A percentile compares a stretch with the other conserved stretches of the same genome.
phyloP scores from a whole-genome alignment of 176 grass and related monocot species.

The Paspalum vaginatum region DNA sequence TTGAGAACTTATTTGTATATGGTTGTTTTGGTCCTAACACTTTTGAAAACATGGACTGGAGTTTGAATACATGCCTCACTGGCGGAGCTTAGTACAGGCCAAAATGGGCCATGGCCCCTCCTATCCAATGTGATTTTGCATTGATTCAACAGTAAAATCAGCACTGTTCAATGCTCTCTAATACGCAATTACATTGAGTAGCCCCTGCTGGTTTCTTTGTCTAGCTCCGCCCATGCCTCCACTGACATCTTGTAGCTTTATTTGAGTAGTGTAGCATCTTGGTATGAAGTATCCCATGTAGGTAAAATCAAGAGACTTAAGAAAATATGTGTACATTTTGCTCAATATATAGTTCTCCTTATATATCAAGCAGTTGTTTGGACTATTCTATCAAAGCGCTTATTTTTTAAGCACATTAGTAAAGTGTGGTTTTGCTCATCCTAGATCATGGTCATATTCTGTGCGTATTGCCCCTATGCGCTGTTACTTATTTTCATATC shows the following conservation, averaged over 20 bases:
- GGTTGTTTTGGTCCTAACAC: constrained; percentile 1
- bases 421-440: neutral
- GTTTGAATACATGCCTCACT: constrained; percentile 13
- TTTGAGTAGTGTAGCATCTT: constrained; percentile 7
- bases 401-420: neutral
- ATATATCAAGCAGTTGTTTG: neutral
- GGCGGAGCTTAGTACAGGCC: too few relatives aligned
- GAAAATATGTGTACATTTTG: neutral
- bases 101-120: too few relatives aligned
- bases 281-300: neutral
- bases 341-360: neutral
- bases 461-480: neutral
- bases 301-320: neutral
- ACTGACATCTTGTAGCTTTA: neutral
- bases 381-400: neutral
- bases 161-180: too few relatives aligned
- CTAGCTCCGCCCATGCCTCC: too few relatives aligned
- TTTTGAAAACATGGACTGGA: constrained; percentile 24
- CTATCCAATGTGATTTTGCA: too few relatives aligned
- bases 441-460: constrained; percentile 26
- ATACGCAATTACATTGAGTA: too few relatives aligned
- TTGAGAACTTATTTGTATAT: constrained; percentile 6
- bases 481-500: constrained; percentile 4
- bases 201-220: too few relatives aligned
- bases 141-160: too few relatives aligned